These are phyloP conservation scores for Flaveria trinervia DNA, from an alignment of 129 eudicot species.

Conservation along the genomic window DNA sequence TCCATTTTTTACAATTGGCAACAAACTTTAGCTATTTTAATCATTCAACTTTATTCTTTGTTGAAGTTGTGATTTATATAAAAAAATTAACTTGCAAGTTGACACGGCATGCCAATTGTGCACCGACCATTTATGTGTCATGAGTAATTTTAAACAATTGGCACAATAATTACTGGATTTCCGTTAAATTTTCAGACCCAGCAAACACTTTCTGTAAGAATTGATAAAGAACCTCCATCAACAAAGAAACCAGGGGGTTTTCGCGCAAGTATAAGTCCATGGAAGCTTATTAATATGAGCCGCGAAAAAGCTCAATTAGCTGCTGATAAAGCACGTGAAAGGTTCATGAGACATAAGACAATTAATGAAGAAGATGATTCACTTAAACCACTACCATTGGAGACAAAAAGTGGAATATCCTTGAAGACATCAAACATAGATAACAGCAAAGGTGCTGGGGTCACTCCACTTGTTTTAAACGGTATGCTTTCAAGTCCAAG, in stretches of 20 bases:
- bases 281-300: constrained; percentile 86
- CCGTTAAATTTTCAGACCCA: constrained; percentile 47
- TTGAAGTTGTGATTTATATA: no score
- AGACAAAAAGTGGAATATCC: constrained; percentile 68
- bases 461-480: constrained; percentile 46
- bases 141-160: not conserved
- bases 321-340: constrained; percentile 79
- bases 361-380: constrained; percentile 38
- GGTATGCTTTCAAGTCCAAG: constrained; percentile 72
- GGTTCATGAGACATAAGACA: constrained; percentile 50
- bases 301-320: constrained; percentile 78
- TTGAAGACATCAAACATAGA: constrained; percentile 33
- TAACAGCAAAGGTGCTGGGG: constrained; percentile 16
- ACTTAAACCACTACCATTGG: constrained; percentile 66
- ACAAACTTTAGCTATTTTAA: not conserved
- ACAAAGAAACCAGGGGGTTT: constrained; percentile 58
- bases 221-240: constrained; percentile 61
- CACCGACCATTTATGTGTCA: not conserved
- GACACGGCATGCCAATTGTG: not conserved
- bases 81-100: not conserved
- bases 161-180: not conserved
- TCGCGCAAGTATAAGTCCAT: constrained; percentile 82
- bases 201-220: constrained; percentile 53
- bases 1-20: not conserved
- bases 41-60: no score